phyloP scores from a whole-genome alignment of 371 early-diverging fungal species.

The Syncephalastrum monosporum region DNA sequence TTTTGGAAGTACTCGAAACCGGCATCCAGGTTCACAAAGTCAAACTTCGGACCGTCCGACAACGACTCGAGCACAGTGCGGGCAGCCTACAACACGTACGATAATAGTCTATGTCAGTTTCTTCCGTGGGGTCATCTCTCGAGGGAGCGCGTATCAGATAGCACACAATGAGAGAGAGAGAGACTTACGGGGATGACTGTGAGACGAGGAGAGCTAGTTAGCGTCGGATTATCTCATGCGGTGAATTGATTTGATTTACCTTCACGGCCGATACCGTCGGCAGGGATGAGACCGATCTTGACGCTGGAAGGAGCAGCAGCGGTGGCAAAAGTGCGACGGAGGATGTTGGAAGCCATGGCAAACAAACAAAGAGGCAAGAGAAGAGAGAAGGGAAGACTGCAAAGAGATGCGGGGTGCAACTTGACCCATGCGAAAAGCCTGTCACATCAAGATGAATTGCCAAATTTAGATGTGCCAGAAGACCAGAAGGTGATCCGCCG shows the following conservation, averaged over 20 bases:
- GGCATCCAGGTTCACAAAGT: slow-evolving; percentile 84
- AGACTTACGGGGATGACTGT: slow-evolving; percentile 22
- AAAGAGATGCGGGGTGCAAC: neutral
- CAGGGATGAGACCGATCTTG: slow-evolving; percentile 91
- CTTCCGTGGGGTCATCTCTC: neutral
- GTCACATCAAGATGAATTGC: too few relatives aligned
- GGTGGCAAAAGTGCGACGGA: slow-evolving; percentile 55
- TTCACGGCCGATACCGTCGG: slow-evolving; percentile 94
- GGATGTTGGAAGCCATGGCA: slow-evolving; percentile 40
- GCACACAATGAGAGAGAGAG: neutral
- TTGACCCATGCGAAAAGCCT: too few relatives aligned
- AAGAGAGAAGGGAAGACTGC: neutral
- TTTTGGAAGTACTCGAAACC: slow-evolving; percentile 94
- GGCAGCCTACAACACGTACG: slow-evolving; percentile 67
- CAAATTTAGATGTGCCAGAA: too few relatives aligned
- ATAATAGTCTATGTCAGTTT: neutral
- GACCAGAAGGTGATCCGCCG: too few relatives aligned
- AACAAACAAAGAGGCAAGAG: slow-evolving; percentile 3
- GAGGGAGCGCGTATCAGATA: neutral
- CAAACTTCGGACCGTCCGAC: slow-evolving; percentile 60
- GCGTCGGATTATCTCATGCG: neutral
- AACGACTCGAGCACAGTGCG: slow-evolving; percentile 80
- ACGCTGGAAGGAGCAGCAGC: slow-evolving; percentile 49
- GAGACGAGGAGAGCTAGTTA: neutral
- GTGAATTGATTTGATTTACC: slow-evolving; percentile 31